Conservation (phyloP, 768 basidiomycete genomes). For the Leccinum ochraceum region DNA sequence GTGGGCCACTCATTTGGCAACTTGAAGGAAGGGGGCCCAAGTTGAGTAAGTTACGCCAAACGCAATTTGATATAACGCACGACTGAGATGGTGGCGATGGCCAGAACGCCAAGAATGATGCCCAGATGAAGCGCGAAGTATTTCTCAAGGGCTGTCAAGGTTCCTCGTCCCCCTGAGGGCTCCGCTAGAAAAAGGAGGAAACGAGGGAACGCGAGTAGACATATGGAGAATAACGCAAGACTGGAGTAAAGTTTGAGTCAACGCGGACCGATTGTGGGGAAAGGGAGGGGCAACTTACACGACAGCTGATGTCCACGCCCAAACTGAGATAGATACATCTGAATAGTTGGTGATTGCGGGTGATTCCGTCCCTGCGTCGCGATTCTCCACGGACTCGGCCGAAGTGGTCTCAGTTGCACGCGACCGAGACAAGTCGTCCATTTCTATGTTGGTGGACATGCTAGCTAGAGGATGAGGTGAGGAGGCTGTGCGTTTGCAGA, state of each 20-base stretch:
- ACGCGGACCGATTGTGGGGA: neutral
- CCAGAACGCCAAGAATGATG: slow-evolving; percentile 56
- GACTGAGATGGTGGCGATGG: slow-evolving; percentile 58
- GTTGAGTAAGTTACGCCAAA: slow-evolving; percentile 7
- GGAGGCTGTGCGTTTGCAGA: slow-evolving; percentile 3
- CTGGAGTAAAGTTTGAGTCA: slow-evolving; percentile 24
- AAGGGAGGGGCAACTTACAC: slow-evolving; percentile 21
- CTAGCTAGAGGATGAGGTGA: neutral
- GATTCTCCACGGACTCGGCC: slow-evolving; percentile 14
- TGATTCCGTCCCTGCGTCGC: slow-evolving; percentile 1
- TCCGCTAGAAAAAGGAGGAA: slow-evolving; percentile 68
- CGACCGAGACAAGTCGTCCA: slow-evolving; percentile 38
- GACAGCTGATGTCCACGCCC: slow-evolving; percentile 41
- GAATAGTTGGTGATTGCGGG: neutral
- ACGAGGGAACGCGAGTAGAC: slow-evolving; percentile 56
- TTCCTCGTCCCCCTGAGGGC: slow-evolving; percentile 40
- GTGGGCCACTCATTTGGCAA: slow-evolving; percentile 44
- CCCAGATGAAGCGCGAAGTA: slow-evolving; percentile 71
- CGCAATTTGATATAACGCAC: slow-evolving; percentile 34
- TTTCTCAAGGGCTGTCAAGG: slow-evolving; percentile 64
- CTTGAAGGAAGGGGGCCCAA: slow-evolving; percentile 27
- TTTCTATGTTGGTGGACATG: slow-evolving; percentile 40
- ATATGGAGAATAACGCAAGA: slow-evolving; percentile 35
- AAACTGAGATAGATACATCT: slow-evolving; percentile 34
- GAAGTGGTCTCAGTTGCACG: slow-evolving; percentile 5